phyloP scores from a whole-genome alignment of 495 filamentous ascomycete species.

The Tuber magnatum region DNA sequence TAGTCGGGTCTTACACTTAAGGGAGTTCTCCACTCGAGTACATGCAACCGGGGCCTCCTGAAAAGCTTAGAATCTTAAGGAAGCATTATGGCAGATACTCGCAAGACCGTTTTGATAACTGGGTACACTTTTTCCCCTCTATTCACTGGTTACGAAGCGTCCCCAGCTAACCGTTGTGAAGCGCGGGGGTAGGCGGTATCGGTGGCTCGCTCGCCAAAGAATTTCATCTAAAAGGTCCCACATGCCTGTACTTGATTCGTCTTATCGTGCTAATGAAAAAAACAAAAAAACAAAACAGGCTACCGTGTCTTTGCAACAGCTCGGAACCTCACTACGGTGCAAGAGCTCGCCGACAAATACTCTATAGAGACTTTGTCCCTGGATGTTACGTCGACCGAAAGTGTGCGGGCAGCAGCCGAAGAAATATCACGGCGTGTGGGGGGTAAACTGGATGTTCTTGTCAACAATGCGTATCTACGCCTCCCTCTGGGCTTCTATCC shows the following conservation, averaged over 20 bases:
- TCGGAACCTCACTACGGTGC: slow-evolving; percentile 46
- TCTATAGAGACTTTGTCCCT: slow-evolving; percentile 48
- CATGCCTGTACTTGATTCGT: background rate
- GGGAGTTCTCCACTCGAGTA: too few relatives aligned
- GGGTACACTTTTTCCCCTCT: slow-evolving; percentile 17
- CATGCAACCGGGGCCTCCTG: background rate
- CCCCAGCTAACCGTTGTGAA: slow-evolving; percentile 7
- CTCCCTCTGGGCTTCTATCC: slow-evolving; percentile 7
- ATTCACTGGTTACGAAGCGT: background rate
- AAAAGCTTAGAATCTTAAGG: background rate
- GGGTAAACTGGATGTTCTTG: slow-evolving; percentile 47
- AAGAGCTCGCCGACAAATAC: slow-evolving; percentile 36
- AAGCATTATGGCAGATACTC: slow-evolving; percentile 11
- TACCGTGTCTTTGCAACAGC: slow-evolving; percentile 54
- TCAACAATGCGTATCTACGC: slow-evolving; percentile 53
- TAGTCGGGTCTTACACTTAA: background rate
- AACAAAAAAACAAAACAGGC: slow-evolving; percentile 6
- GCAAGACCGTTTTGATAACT: slow-evolving; percentile 36
- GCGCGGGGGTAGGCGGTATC: slow-evolving; percentile 46
- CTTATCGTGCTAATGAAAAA: background rate
- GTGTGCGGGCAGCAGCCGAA: slow-evolving; percentile 41
- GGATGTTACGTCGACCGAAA: slow-evolving; percentile 46
- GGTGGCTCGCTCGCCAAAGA: slow-evolving; percentile 51
- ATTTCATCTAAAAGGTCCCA: slow-evolving; percentile 46
- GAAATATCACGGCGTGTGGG: slow-evolving; percentile 27